phyloP scores from a whole-genome alignment of 495 filamentous ascomycete genomes.

The Trichocladium uniseriatum region DNA sequence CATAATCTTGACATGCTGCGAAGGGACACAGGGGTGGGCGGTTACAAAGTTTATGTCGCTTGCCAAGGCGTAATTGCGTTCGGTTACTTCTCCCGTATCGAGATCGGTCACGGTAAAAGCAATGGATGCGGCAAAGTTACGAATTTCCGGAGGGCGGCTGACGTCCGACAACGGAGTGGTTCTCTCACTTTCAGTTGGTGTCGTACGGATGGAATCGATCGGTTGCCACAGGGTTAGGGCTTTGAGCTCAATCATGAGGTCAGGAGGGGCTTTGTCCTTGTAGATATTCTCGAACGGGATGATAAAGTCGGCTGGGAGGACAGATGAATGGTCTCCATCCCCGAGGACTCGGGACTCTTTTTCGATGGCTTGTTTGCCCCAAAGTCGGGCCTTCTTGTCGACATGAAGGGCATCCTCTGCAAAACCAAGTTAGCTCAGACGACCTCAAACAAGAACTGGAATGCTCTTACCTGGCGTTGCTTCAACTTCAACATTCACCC shows the following conservation, averaged over 20 bases:
- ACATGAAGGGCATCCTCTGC: conserved; percentile 33
- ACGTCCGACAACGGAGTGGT: conserved; percentile 25
- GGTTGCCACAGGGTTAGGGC: conserved; percentile 32
- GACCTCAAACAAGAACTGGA: neutral
- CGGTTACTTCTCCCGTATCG: conserved; percentile 27
- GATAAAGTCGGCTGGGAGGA: conserved; percentile 50
- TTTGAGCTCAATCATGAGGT: conserved; percentile 35
- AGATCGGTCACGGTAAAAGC: conserved; percentile 41
- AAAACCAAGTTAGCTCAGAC: neutral
- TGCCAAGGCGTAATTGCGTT: conserved; percentile 40
- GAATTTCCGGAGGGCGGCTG: conserved; percentile 30
- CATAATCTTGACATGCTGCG: conserved; percentile 41
- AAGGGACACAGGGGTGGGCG: conserved; percentile 53
- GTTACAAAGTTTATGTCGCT: conserved; percentile 60
- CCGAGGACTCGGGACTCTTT: conserved; percentile 45
- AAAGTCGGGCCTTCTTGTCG: conserved; percentile 40
- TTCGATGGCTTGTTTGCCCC: conserved; percentile 40
- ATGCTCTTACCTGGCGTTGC: conserved; percentile 39
- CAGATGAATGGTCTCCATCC: conserved; percentile 36
- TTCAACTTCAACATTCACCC: conserved; percentile 52
- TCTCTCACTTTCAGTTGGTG: conserved; percentile 27
- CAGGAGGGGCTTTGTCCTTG: conserved; percentile 29
- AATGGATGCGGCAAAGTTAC: conserved; percentile 42
- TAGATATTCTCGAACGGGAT: conserved; percentile 45
- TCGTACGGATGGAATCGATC: conserved; percentile 27